Conservation (phyloP, 306 rosid genomes). For the Macrotyloma uniflorum region DNA sequence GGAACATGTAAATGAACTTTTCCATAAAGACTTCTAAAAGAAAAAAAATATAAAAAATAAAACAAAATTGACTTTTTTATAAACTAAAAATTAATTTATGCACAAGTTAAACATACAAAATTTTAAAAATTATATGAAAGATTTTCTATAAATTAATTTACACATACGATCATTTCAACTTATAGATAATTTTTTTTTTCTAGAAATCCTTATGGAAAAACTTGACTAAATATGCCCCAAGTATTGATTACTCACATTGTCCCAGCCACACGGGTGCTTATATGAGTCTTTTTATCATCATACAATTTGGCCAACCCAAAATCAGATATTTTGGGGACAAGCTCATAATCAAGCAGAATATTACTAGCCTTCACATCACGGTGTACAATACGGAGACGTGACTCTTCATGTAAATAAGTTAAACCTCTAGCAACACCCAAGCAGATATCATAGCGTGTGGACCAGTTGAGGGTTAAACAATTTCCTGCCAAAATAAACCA, state of each 20-base stretch:
- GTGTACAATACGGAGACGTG: conserved; percentile 71
- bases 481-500: conserved; percentile 49
- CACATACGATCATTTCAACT: no score
- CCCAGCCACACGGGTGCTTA: conserved; percentile 81
- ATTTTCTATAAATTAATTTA: no score
- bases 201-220: no score
- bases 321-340: conserved; percentile 76
- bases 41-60: no score
- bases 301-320: conserved; percentile 85
- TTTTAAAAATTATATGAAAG: no score
- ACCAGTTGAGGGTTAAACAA: conserved; percentile 59
- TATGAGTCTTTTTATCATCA: conserved; percentile 77
- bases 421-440: conserved; percentile 79
- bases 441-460: conserved; percentile 71
- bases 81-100: no score
- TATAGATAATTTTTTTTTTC: no score
- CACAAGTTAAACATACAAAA: no score
- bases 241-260: conserved; percentile 62
- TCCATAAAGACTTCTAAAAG: no score
- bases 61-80: no score
- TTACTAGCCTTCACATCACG: conserved; percentile 89
- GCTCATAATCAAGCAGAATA: conserved; percentile 67
- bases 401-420: conserved; percentile 81
- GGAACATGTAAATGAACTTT: no score
- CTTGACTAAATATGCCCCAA: no score